Evolutionary conservation across 106 monocot species (phyloP).

Genomic region (Cymbidium sinense): DNA sequence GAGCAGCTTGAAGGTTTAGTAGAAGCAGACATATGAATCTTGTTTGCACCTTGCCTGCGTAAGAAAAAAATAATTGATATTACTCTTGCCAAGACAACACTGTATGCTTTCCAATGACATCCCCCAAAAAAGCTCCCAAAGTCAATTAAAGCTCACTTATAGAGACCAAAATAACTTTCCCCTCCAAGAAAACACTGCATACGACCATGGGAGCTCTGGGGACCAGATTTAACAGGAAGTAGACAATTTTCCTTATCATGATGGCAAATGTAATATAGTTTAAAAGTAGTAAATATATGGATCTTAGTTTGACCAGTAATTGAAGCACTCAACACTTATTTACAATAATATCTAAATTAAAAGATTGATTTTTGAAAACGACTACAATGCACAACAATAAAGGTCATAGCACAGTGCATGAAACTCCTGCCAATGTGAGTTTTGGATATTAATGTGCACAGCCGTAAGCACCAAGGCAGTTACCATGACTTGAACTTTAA

Average conservation of each 20-base stretch:
- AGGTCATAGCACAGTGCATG: no score
- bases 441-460: no score
- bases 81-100: not conserved
- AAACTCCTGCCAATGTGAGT: no score
- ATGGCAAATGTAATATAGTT: not conserved
- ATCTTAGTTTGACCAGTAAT: not conserved
- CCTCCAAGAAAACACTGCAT: not conserved
- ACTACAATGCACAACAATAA: not conserved
- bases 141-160: not conserved
- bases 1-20: constrained; percentile 30
- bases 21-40: constrained; percentile 45
- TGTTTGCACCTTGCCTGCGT: constrained; percentile 71
- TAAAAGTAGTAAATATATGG: not conserved
- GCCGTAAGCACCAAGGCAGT: no score
- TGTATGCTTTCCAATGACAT: not conserved
- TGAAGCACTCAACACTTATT: not conserved
- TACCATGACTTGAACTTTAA: no score
- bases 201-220: not conserved
- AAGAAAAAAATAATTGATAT: not conserved
- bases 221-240: not conserved
- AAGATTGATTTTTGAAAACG: not conserved
- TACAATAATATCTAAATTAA: not conserved
- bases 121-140: not conserved
- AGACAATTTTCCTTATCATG: not conserved
- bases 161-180: not conserved